These are phyloP conservation scores for Leptographium lundbergii DNA, from an alignment of 2,329 filamentous ascomycete genomes.

Conservation along the genomic window DNA sequence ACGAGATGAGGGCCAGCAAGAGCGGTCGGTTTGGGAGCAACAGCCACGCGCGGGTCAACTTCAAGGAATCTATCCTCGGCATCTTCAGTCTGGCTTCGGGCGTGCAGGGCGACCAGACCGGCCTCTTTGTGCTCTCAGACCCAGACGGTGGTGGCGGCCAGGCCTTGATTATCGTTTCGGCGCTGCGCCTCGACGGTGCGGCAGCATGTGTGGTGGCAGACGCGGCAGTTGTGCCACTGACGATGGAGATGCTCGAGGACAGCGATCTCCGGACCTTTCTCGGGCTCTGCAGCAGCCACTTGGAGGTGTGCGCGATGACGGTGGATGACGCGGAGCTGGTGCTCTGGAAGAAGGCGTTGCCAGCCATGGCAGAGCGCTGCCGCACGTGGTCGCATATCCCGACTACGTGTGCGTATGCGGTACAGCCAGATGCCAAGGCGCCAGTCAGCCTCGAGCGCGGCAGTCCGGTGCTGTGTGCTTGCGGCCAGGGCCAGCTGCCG, in stretches of 20 bases:
- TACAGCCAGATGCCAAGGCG: constrained; percentile 20
- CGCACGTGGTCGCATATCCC: constrained; percentile 33
- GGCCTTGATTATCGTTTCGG: constrained; percentile 27
- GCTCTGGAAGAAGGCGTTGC: constrained; percentile 33
- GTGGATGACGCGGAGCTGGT: constrained; percentile 43
- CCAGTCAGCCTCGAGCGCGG: constrained; percentile 26
- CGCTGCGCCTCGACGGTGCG: constrained; percentile 30
- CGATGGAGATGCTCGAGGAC: constrained; percentile 18
- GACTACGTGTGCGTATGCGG: constrained; percentile 28
- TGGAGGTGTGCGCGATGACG: constrained; percentile 23
- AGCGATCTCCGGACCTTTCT: constrained; percentile 25
- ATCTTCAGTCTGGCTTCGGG: constrained; percentile 34
- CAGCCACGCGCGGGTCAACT: constrained; percentile 24
- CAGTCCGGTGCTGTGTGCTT: constrained; percentile 29
- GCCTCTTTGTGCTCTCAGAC: constrained; percentile 29
- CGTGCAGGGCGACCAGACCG: constrained; percentile 30
- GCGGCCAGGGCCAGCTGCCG: constrained; percentile 30
- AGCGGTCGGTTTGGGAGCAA: not conserved
- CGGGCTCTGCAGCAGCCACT: constrained; percentile 19
- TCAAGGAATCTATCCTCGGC: constrained; percentile 35
- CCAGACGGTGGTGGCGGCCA: constrained; percentile 25
- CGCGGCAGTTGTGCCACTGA: constrained; percentile 33
- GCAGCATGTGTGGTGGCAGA: constrained; percentile 30
- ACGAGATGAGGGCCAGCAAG: constrained; percentile 11
- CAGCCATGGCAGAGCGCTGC: constrained; percentile 32